Evolutionary conservation across 176 grass and related monocot genomes (phyloP), one percentile per base, ranked within the genome.

Genomic region (Paspalum notatum): DNA sequence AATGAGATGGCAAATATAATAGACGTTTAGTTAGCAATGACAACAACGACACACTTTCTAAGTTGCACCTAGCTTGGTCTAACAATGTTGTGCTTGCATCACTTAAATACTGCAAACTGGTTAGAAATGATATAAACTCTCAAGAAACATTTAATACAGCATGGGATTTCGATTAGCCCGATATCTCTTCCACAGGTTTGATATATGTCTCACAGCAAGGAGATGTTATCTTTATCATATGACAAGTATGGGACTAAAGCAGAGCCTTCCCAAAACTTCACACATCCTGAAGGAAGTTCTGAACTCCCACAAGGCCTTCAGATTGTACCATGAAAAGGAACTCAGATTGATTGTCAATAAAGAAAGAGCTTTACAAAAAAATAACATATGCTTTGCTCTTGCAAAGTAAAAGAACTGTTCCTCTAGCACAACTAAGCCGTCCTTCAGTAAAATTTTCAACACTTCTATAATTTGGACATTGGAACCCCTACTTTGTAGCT

Each of bases 381-480:
- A 38, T n/a, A 21, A 12, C 24, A 27, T 18, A 74, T 20, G 10
- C 20, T 48, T 48, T 82, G 5, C 12, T 72, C 12, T 72, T 50
- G 24, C n/a, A 46, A 18, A 55, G 13, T 37, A 9, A 10, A 66
- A 25, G 24, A 48, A 45, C 13, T 41, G 15, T 27, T 66, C 37
- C 52, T 73, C 44, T 37, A 76, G 4, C n/a, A 54, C 75, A 21
- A 16, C 22, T 32, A 75, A 75, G 13, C 9, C 52, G 12, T 37
- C 11, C 37, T 43, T 55, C 25, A 10, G 37, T 17, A 48, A 48
- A 68, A 12, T 68, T 68, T 1, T 54, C 62, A 68, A 21, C 20
- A 70, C 24, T 48, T 81, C 3, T 27, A 68, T 84, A 46, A 9
- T 68, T 77, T 38, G 15, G 18, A 68, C 58, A 56, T 2, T 68